Evolutionary conservation across 768 basidiomycete species (phyloP).

Genomic region (Trametes villosa): DNA sequence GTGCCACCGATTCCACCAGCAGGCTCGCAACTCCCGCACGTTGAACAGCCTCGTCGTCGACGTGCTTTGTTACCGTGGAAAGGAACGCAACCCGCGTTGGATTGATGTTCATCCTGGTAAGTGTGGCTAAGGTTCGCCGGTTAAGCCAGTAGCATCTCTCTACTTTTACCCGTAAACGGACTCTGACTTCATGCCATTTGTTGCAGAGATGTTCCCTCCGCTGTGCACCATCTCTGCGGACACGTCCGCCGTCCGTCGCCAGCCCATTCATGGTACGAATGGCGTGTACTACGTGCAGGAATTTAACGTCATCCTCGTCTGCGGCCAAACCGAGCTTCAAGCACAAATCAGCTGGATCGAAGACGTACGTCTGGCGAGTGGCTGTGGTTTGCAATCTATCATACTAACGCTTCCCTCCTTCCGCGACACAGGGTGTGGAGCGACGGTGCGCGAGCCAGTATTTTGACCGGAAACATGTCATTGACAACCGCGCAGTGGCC

Average conservation of each 20-base stretch:
- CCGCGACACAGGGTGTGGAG: slow-evolving; percentile 19
- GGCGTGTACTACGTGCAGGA: slow-evolving; percentile 35
- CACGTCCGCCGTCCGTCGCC: slow-evolving; percentile 30
- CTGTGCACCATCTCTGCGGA: slow-evolving; percentile 42
- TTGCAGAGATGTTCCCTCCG: slow-evolving; percentile 39
- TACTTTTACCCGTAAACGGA: not conserved
- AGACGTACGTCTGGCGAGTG: slow-evolving; percentile 17
- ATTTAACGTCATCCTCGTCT: slow-evolving; percentile 46
- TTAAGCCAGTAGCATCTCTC: not conserved
- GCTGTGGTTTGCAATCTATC: not conserved
- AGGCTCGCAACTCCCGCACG: not conserved
- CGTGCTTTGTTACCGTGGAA: slow-evolving; percentile 40
- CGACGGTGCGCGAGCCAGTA: slow-evolving; percentile 3
- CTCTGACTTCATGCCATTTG: not conserved
- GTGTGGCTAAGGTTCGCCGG: too few species aligned
- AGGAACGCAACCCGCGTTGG: slow-evolving; percentile 35
- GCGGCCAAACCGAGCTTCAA: slow-evolving; percentile 51
- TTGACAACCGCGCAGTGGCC: slow-evolving; percentile 9
- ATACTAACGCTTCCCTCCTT: not conserved
- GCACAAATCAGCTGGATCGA: slow-evolving; percentile 53
- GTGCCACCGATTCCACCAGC: too few species aligned
- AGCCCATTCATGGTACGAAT: not conserved
- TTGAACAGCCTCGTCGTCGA: slow-evolving; percentile 29
- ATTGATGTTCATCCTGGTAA: slow-evolving; percentile 40
- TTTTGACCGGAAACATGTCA: not conserved